Percentiles rank a stretch among this genome's conserved stretches.
Evolutionary conservation across 2,329 filamentous ascomycete species (phyloP).

Genomic region (Fusarium sp.): DNA sequence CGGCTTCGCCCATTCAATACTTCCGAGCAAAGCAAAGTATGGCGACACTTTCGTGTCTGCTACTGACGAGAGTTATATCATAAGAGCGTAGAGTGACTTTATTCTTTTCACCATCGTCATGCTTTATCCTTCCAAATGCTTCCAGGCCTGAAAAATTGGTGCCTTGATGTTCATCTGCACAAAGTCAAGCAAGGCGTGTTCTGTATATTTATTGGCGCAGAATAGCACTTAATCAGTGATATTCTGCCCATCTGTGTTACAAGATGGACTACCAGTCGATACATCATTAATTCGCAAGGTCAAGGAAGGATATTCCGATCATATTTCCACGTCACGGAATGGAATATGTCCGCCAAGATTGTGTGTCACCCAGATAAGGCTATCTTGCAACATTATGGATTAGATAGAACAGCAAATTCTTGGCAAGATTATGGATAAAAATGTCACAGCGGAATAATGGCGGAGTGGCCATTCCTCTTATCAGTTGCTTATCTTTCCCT

Average conservation of each 20-base stretch:
- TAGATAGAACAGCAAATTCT: not conserved
- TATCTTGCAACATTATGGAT: not conserved
- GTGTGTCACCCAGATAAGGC: not conserved
- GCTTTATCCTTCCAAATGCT: too few species aligned
- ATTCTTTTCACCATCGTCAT: too few species aligned
- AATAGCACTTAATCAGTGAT: too few species aligned
- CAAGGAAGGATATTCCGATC: not conserved
- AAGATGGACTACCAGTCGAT: accelerated
- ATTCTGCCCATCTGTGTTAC: accelerated
- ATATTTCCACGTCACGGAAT: not conserved
- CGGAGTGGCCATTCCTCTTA: not conserved
- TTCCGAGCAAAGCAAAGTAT: too few species aligned
- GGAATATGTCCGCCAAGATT: not conserved
- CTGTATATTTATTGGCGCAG: not conserved
- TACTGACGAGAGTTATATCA: too few species aligned
- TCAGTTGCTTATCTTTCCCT: not conserved
- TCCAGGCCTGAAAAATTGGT: too few species aligned
- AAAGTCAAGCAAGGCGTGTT: not conserved
- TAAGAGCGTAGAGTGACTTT: too few species aligned
- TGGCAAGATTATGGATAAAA: not conserved
- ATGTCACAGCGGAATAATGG: not conserved
- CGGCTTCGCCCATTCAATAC: too few species aligned
- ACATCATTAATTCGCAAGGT: not conserved
- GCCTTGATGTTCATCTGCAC: not conserved
- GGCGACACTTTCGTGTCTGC: too few species aligned